Evolutionary conservation across 73 alveolate genomes (phyloP), one percentile per base, ranked within the genome.

Genomic region (Blepharisma stoltei): DNA sequence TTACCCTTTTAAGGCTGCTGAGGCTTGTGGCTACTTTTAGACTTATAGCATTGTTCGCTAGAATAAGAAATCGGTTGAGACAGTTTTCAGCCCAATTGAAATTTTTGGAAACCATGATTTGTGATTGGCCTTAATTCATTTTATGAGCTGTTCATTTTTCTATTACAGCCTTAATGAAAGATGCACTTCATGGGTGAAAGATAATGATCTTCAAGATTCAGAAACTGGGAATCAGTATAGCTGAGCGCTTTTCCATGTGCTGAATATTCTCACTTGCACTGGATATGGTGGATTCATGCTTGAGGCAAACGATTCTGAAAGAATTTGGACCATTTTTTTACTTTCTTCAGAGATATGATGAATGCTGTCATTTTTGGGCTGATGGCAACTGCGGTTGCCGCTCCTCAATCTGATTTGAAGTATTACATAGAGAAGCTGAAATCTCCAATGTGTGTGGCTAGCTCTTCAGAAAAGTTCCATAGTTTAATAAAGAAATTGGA

Each of bases 301-400:
- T 9, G 20, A 44, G 54, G 78, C 77, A 7, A 32, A 32, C 3
- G 88, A 83, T 48, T 32, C 68, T 3, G 94, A 87, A 54, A 43
- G 91, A 41, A 53, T 83, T 32, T 69, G 53, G 55, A 67, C 85
- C 52, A 78, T 78, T 65, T 55, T 87, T 67, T 83, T 76, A 83
- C 80, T 27, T 83, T 76, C 54, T 23, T 80, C 4, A 91, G 94
- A n/a, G 86, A 77, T 45, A 67, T 78, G 0, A 23, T 87, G 55
- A 83, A 83, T 65, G 90, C 94, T n/a, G 82, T 82, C 8, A 86
- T 88, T 18, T 87, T 87, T 55, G 91, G 94, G 14, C 54, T 83
- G 54, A 78, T 87, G n/a, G 91, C 94, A 5, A 80, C 81, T 14
- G 78, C 83, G 6, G 46, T 47, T 71, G 77, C 20, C 0, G 2